Percentiles rank a stretch among this genome's conserved stretches.
Evolutionary conservation across 2,329 filamentous ascomycete species (phyloP).

Genomic region (Aureobasidium mangrovei): DNA sequence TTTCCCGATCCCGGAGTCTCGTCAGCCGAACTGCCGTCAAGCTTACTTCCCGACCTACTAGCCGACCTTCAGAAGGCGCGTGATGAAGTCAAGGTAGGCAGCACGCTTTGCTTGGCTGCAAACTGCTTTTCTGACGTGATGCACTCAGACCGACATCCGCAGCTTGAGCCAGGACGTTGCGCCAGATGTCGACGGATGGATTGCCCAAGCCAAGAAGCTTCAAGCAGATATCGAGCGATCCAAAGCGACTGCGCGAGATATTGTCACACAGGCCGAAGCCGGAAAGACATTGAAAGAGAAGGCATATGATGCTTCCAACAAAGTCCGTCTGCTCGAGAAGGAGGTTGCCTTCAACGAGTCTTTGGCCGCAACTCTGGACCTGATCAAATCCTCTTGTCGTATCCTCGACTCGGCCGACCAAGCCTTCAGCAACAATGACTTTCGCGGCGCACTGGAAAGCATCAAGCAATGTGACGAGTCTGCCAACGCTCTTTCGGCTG

Average conservation of each 20-base stretch:
- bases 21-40: slow-evolving; percentile 40
- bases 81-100: slow-evolving; percentile 44
- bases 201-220: slow-evolving; percentile 70
- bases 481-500: slow-evolving; percentile 43
- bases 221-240: slow-evolving; percentile 79
- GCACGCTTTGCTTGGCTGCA: slow-evolving; percentile 25
- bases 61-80: slow-evolving; percentile 43
- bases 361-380: slow-evolving; percentile 42
- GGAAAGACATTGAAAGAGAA: slow-evolving; percentile 54
- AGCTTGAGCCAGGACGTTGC: slow-evolving; percentile 66
- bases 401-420: slow-evolving; percentile 34
- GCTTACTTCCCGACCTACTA: slow-evolving; percentile 42
- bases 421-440: slow-evolving; percentile 35
- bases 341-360: slow-evolving; percentile 53
- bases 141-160: slow-evolving; percentile 58
- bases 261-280: slow-evolving; percentile 66
- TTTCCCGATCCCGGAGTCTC: slow-evolving; percentile 52
- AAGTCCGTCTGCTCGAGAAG: slow-evolving; percentile 46
- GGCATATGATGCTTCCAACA: slow-evolving; percentile 52
- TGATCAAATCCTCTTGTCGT: slow-evolving; percentile 42
- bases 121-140: not conserved
- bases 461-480: slow-evolving; percentile 44
- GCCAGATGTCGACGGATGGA: slow-evolving; percentile 77
- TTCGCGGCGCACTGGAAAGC: slow-evolving; percentile 40
- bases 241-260: slow-evolving; percentile 68